Evolutionary conservation across 2,329 filamentous ascomycete species (phyloP).

Genomic region (Aspergillus sp.): DNA sequence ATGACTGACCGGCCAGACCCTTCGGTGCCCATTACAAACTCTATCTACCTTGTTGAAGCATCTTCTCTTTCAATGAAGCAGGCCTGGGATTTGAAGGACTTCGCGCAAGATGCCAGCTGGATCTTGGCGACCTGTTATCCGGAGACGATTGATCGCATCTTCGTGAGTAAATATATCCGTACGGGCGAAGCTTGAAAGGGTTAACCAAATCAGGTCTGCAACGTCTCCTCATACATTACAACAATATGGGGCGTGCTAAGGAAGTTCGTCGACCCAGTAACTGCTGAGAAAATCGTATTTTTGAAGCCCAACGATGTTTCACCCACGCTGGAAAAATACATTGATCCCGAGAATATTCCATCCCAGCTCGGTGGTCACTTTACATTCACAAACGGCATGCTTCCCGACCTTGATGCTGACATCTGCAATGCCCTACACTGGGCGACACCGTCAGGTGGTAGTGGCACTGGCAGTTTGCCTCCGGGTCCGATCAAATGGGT

Average conservation of each 20-base stretch:
- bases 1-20: conserved; percentile 7
- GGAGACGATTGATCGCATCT: conserved; percentile 17
- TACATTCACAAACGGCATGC: conserved; percentile 14
- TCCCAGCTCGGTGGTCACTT: conserved; percentile 13
- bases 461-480: conserved; percentile 2
- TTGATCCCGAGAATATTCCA: conserved; percentile 16
- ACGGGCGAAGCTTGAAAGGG: neutral
- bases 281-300: conserved; percentile 19
- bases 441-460: neutral
- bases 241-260: conserved; percentile 19
- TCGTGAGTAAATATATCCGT: conserved; percentile 8
- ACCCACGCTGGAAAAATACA: conserved; percentile 7
- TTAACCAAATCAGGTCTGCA: conserved; percentile 16
- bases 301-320: conserved; percentile 11
- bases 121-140: conserved; percentile 22
- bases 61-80: conserved; percentile 14
- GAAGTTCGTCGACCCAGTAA: conserved; percentile 18
- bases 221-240: conserved; percentile 17
- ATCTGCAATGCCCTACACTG: conserved; percentile 7
- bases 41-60: conserved; percentile 17
- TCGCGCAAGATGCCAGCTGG: conserved; percentile 16
- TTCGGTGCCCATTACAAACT: conserved; percentile 6
- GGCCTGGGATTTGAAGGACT: conserved; percentile 14
- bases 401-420: conserved; percentile 10
- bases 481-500: conserved; percentile 17